phyloP scores from a whole-genome alignment of 2,329 filamentous ascomycete genomes.

The Aspergillus pseudotamarii region DNA sequence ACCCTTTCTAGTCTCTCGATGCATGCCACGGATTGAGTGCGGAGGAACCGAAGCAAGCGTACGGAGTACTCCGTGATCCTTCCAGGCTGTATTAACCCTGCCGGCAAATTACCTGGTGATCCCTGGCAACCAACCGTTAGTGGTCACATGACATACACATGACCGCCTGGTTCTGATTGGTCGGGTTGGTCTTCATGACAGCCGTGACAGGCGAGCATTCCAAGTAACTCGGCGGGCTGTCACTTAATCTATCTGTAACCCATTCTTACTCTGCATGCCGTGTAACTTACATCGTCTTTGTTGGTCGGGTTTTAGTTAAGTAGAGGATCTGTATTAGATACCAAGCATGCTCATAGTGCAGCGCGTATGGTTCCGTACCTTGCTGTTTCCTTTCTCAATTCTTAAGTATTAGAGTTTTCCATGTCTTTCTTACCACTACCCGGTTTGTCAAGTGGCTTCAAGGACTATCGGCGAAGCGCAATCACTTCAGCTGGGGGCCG shows the following conservation, averaged over 20 bases:
- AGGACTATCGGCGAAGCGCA: no score
- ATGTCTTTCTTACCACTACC: not conserved
- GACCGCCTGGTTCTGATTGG: no score
- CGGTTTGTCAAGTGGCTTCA: no score
- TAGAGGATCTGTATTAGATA: not conserved
- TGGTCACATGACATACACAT: not conserved
- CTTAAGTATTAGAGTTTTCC: not conserved
- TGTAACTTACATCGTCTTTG: not conserved
- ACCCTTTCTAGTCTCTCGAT: not conserved
- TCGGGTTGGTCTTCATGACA: no score
- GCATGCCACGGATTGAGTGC: not conserved
- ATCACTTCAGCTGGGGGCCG: no score
- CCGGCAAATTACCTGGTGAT: no score
- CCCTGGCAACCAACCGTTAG: not conserved
- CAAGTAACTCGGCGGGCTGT: not conserved
- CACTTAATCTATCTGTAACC: not conserved
- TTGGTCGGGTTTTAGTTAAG: not conserved
- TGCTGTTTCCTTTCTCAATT: not conserved
- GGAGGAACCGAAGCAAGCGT: not conserved
- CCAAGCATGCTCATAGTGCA: not conserved
- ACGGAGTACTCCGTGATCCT: not conserved
- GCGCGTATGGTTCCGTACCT: not conserved
- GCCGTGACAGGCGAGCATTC: no score
- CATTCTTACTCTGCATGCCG: not conserved
- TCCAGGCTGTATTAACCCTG: not conserved